Percentiles rank a stretch among this genome's conserved stretches.
Evolutionary conservation across 805 yeast genomes (phyloP).

Genomic region (Candida boleticola): DNA sequence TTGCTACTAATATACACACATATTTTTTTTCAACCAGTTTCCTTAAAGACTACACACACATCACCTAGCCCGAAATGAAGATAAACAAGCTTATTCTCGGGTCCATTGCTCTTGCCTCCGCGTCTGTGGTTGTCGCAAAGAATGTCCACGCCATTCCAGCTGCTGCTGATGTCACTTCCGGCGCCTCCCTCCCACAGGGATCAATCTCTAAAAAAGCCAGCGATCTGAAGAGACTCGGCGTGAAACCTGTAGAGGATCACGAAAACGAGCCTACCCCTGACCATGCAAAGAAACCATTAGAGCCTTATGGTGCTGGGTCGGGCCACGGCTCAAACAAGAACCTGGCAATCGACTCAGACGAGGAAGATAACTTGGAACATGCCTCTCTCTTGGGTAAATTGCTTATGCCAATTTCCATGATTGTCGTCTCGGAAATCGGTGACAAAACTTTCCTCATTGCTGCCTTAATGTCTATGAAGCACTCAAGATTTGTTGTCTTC

Average conservation of each 20-base stretch:
- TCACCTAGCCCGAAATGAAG: slow-evolving; percentile 1
- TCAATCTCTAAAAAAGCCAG: background rate
- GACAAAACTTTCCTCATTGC: slow-evolving; percentile 97
- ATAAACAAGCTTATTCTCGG: background rate
- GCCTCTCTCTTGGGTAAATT: slow-evolving; percentile 29
- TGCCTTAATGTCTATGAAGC: slow-evolving; percentile 97
- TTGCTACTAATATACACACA: too few relatives aligned
- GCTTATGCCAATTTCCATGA: slow-evolving; percentile 84
- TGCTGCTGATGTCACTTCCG: background rate
- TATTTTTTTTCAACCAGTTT: too few relatives aligned
- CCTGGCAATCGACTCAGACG: slow-evolving; percentile 1
- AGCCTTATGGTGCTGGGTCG: slow-evolving; percentile 11
- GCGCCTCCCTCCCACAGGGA: background rate
- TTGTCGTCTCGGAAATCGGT: slow-evolving; percentile 92
- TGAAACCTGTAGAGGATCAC: slow-evolving; percentile 15
- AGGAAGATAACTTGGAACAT: slow-evolving; percentile 4
- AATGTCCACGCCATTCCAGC: background rate
- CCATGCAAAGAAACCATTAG: slow-evolving; percentile 18
- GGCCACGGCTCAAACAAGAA: background rate
- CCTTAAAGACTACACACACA: too few relatives aligned
- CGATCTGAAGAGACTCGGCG: background rate
- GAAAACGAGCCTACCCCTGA: slow-evolving; percentile 30
- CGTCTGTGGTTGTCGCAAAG: background rate
- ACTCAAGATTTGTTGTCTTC: slow-evolving; percentile 81
- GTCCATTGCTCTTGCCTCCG: background rate